Evolutionary conservation across 257 asterid species (phyloP).

Genomic region (Solanum virginianum): DNA sequence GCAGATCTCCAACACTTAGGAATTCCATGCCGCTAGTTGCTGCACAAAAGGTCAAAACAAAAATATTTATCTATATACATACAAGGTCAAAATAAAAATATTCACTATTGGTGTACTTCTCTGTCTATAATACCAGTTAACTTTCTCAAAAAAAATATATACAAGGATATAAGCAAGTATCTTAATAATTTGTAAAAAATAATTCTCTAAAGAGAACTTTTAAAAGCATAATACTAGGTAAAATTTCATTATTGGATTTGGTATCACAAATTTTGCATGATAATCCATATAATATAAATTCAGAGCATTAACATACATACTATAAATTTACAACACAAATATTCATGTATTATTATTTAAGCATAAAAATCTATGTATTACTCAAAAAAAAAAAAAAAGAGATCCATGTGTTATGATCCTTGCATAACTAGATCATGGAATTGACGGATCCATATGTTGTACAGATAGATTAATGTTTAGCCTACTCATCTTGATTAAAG

Average conservation of each 20-base stretch:
- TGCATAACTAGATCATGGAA: not conserved
- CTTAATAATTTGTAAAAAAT: not conserved
- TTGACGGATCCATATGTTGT: not conserved
- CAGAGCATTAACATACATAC: not conserved
- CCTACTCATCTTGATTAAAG: not conserved
- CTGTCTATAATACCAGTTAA: too few relatives aligned
- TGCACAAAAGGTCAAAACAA: not conserved
- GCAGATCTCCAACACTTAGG: not conserved
- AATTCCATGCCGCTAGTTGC: not conserved
- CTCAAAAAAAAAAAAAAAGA: not conserved
- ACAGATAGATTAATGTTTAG: not conserved
- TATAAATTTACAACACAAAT: not conserved
- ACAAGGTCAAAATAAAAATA: not conserved
- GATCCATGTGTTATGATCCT: not conserved
- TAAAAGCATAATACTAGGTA: not conserved
- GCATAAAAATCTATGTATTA: not conserved
- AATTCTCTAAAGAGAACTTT: not conserved
- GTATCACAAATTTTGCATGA: not conserved
- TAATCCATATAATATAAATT: not conserved
- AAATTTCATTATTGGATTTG: not conserved
- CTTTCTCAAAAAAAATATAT: too few relatives aligned
- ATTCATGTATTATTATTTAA: not conserved
- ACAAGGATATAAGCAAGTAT: not conserved
- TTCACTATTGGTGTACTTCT: too few relatives aligned
- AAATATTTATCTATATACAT: not conserved